Percentiles rank a stretch among this genome's conserved stretches.
Conservation (phyloP, 1,284 basidiomycete species). For the Cerioporus squamosus region DNA sequence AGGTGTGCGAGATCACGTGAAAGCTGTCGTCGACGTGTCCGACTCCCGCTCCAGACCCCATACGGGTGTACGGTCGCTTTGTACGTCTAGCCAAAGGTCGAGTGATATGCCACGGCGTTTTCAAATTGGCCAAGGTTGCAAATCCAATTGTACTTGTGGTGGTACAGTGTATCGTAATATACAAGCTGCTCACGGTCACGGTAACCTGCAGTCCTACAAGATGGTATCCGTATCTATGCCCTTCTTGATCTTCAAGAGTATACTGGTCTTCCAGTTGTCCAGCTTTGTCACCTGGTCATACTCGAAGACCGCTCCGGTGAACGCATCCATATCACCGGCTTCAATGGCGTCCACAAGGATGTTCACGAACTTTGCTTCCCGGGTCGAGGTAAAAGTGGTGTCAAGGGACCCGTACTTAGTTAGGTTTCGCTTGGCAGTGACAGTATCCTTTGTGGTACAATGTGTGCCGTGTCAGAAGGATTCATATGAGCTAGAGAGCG, state of each 20-base stretch:
- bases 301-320: conserved; percentile 80
- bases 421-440: conserved; percentile 83
- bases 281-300: conserved; percentile 90
- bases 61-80: too few relatives aligned
- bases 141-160: background rate
- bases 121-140: background rate
- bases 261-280: conserved; percentile 93
- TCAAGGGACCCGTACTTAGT: conserved; percentile 78
- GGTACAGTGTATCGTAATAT: conserved; percentile 8
- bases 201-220: conserved; percentile 3
- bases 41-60: background rate
- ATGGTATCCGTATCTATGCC: conserved; percentile 64
- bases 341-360: conserved; percentile 82
- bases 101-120: too few relatives aligned
- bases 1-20: conserved; percentile 6
- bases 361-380: conserved; percentile 88
- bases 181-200: background rate
- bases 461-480: background rate
- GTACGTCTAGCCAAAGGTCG: too few relatives aligned
- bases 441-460: conserved; percentile 65
- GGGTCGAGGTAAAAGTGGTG: conserved; percentile 81
- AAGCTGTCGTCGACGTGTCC: conserved; percentile 6
- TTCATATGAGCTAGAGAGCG: background rate
- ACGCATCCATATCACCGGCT: conserved; percentile 77
- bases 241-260: conserved; percentile 89